These are phyloP conservation scores for Mortierella claussenii DNA, from an alignment of 192 early-diverging fungal genomes.

Conservation along the genomic window DNA sequence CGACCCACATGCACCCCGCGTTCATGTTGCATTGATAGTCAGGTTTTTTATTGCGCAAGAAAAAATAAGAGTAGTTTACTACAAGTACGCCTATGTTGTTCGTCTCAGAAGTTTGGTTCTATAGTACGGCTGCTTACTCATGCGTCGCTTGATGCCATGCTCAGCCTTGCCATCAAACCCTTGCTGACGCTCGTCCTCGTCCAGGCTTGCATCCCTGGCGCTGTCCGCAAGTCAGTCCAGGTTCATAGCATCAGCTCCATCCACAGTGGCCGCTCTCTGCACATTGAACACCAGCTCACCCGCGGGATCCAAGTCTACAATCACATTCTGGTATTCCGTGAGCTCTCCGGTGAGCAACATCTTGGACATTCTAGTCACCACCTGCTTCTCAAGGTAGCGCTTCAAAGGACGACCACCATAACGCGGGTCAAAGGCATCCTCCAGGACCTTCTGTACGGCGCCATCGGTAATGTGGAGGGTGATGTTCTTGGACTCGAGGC, in stretches of 20 bases:
- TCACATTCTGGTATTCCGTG: constrained; percentile 63
- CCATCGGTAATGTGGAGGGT: constrained; percentile 74
- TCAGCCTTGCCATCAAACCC: neutral
- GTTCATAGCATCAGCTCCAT: constrained; percentile 25
- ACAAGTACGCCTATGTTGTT: no score
- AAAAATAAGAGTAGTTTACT: no score
- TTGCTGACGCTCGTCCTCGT: neutral
- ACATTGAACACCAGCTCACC: constrained; percentile 51
- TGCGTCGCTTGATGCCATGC: constrained; percentile 17
- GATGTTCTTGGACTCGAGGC: constrained; percentile 82
- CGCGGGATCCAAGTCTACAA: constrained; percentile 47
- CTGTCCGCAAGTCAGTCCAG: constrained; percentile 29
- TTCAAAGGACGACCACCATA: constrained; percentile 95
- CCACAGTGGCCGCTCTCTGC: neutral
- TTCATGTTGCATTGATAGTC: neutral
- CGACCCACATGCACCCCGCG: no score
- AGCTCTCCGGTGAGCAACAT: constrained; percentile 75
- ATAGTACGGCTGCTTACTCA: neutral
- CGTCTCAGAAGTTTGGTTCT: neutral
- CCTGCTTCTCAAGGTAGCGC: constrained; percentile 84
- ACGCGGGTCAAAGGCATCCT: constrained; percentile 87
- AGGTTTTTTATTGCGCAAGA: no score
- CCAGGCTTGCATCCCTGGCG: neutral
- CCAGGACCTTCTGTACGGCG: constrained; percentile 79
- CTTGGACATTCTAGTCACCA: constrained; percentile 84